Percentiles rank a stretch among this genome's conserved stretches.
Evolutionary conservation across 371 early-diverging fungal genomes (phyloP).

Genomic region (Mucor racemosus): DNA sequence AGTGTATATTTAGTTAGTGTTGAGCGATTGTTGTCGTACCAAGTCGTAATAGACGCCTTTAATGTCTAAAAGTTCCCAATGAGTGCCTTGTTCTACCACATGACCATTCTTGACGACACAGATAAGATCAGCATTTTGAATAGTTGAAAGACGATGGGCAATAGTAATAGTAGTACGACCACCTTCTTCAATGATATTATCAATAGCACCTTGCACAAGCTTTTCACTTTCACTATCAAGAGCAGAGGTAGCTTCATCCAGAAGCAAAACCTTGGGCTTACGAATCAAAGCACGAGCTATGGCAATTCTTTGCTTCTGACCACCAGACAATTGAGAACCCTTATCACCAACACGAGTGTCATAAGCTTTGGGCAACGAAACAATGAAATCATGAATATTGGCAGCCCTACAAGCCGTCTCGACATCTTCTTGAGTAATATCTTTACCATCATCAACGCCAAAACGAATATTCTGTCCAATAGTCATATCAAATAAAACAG

Average conservation of each 20-base stretch:
- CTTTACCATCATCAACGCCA: conserved; percentile 57
- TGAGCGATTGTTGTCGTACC: conserved; percentile 49
- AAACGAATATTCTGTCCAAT: conserved; percentile 86
- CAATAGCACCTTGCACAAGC: conserved; percentile 86
- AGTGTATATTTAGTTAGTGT: conserved; percentile 25
- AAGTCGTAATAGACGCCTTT: conserved; percentile 44
- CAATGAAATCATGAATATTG: conserved; percentile 83
- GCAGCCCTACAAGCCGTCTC: conserved; percentile 67
- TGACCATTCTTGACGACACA: conserved; percentile 76
- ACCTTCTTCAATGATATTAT: conserved; percentile 66
- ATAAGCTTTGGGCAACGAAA: conserved; percentile 71
- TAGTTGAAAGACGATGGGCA: conserved; percentile 78
- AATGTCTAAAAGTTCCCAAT: conserved; percentile 68
- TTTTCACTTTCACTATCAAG: conserved; percentile 89
- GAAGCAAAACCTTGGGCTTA: conserved; percentile 82
- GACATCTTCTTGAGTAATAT: conserved; percentile 61
- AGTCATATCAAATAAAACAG: conserved; percentile 78
- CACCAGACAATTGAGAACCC: conserved; percentile 73
- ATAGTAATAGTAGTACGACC: conserved; percentile 74
- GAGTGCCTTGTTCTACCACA: conserved; percentile 84
- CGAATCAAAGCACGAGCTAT: conserved; percentile 78
- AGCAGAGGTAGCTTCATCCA: conserved; percentile 97
- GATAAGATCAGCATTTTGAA: conserved; percentile 78
- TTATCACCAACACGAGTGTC: conserved; percentile 81
- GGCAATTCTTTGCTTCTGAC: conserved; percentile 75